Evolutionary conservation across 805 yeast species (phyloP).

Genomic region (Lipomyces anomalus): DNA sequence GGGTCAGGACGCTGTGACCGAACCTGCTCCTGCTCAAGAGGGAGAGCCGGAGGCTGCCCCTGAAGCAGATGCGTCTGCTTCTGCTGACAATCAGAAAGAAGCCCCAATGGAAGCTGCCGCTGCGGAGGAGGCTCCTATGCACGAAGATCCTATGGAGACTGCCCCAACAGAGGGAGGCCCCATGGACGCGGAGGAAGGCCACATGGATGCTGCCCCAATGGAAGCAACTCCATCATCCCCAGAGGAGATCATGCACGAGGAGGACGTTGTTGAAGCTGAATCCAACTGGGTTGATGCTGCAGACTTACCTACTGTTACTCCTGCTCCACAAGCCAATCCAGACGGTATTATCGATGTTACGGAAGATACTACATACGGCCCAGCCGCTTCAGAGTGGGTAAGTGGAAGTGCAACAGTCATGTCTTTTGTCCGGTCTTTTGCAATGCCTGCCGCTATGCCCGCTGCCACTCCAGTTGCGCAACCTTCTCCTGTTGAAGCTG

Average conservation of each 20-base stretch:
- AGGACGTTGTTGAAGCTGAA: slow-evolving; percentile 1
- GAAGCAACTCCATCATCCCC: background rate
- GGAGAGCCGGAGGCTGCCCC: slow-evolving; percentile 3
- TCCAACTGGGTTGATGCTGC: background rate
- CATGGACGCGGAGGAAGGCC: slow-evolving; percentile 48
- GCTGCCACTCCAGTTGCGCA: slow-evolving; percentile 7
- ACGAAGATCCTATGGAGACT: slow-evolving; percentile 1
- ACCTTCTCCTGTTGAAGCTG: slow-evolving; percentile 3
- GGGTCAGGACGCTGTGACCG: background rate
- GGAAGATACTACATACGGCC: slow-evolving; percentile 7
- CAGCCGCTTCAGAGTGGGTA: slow-evolving; percentile 15
- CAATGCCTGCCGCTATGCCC: slow-evolving; percentile 8
- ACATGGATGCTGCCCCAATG: background rate
- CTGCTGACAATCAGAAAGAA: slow-evolving; percentile 1
- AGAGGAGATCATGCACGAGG: background rate
- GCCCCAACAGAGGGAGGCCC: background rate
- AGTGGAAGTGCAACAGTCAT: slow-evolving; percentile 9
- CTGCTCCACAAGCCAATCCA: background rate
- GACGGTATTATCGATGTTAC: slow-evolving; percentile 10
- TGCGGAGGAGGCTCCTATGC: slow-evolving; percentile 1
- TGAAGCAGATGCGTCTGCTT: slow-evolving; percentile 2
- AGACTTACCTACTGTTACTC: background rate
- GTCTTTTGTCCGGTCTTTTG: too few relatives aligned
- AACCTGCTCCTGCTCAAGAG: slow-evolving; percentile 2
- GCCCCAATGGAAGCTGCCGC: slow-evolving; percentile 8